A percentile compares a stretch with the other conserved stretches of the same genome.
These are phyloP conservation scores for Spathaspora boniae DNA, from an alignment of 805 yeast genomes.

Conservation along the genomic window DNA sequence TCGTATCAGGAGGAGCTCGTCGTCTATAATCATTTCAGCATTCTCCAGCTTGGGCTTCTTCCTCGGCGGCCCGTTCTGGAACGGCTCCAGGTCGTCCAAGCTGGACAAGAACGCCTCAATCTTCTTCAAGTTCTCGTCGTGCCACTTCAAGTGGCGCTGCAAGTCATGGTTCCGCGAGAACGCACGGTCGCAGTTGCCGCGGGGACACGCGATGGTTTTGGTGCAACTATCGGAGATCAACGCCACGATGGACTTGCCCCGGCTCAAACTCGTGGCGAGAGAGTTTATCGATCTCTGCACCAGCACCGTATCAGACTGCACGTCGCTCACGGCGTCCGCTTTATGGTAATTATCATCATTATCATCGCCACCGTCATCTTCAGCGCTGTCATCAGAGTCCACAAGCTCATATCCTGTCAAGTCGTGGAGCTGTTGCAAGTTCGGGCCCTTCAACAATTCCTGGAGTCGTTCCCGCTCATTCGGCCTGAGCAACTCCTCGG, in stretches of 20 bases:
- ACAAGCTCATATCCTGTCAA: constrained; percentile 2
- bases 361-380: constrained; percentile 8
- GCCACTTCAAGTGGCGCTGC: constrained; percentile 53
- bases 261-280: constrained; percentile 13
- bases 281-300: constrained; percentile 17
- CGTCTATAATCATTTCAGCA: too few species aligned
- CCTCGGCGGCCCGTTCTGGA: constrained; percentile 6
- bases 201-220: constrained; percentile 44
- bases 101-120: constrained; percentile 27
- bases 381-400: constrained; percentile 10
- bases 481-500: constrained; percentile 27
- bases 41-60: constrained; percentile 6
- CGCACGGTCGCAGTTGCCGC: constrained; percentile 47
- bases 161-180: constrained; percentile 51
- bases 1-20: not conserved
- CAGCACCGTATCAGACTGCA: constrained; percentile 11
- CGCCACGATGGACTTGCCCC: constrained; percentile 28
- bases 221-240: constrained; percentile 35
- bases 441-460: constrained; percentile 12
- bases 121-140: constrained; percentile 30
- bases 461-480: constrained; percentile 21
- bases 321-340: constrained; percentile 2
- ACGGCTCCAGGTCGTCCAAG: constrained; percentile 15
- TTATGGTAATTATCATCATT: constrained; percentile 6
- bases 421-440: constrained; percentile 3